Evolutionary conservation across 257 asterid species (phyloP).

Genomic region (Catharanthus roseus): DNA sequence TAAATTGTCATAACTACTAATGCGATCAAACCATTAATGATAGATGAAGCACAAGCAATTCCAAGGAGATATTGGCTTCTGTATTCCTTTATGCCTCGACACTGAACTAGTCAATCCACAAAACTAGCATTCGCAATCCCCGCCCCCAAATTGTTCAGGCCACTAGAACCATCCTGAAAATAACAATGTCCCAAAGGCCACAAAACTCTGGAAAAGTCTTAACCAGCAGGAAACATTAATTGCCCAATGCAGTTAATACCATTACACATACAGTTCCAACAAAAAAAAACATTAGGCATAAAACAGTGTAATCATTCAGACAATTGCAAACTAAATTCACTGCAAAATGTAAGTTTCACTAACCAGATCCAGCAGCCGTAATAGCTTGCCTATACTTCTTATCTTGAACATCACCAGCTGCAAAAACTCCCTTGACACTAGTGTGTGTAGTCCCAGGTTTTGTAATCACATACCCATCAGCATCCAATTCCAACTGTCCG

Average conservation of each 20-base stretch:
- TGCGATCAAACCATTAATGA: too few relatives aligned
- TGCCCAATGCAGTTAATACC: neutral
- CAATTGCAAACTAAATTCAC: neutral
- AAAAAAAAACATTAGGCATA: neutral
- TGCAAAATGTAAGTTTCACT: constrained; percentile 13
- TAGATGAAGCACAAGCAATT: neutral
- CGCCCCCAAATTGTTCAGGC: neutral
- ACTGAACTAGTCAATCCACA: neutral
- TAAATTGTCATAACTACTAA: neutral
- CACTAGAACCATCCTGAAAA: neutral
- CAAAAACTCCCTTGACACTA: constrained; percentile 84
- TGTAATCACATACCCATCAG: constrained; percentile 75
- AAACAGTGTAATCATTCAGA: neutral
- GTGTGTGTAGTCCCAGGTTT: constrained; percentile 78
- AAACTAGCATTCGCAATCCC: neutral
- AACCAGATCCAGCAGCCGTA: constrained; percentile 96
- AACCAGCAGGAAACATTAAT: neutral
- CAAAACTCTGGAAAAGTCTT: too few relatives aligned
- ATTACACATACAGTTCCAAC: neutral
- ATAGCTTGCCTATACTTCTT: constrained; percentile 94
- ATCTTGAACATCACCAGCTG: constrained; percentile 99
- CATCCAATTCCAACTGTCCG: constrained; percentile 78
- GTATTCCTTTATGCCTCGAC: neutral
- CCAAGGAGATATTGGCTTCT: neutral
- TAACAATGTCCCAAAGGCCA: neutral